Conservation (phyloP, 345 rosid species). For the Aquilaria yunnanensis region DNA sequence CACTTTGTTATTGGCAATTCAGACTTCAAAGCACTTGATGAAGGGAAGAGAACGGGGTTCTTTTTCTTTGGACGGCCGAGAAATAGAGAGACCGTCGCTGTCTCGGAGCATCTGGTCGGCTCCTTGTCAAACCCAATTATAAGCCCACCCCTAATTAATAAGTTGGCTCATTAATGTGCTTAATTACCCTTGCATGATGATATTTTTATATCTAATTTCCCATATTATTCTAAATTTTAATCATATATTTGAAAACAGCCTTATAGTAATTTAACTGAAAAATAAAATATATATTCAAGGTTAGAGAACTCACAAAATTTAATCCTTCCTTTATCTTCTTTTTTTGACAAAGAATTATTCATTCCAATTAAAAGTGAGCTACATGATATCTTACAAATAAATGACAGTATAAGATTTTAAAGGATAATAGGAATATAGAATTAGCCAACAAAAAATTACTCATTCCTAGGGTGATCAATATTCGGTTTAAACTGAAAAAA, state of each 20-base stretch:
- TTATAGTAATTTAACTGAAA: not conserved
- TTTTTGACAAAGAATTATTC: no score
- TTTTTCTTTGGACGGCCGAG: constrained; percentile 54
- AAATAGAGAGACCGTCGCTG: constrained; percentile 12
- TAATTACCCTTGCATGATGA: no score
- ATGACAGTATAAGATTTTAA: no score
- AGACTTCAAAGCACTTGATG: constrained; percentile 16
- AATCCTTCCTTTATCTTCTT: no score
- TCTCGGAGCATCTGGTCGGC: constrained; percentile 15
- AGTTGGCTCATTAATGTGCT: constrained; percentile 14
- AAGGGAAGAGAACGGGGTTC: not conserved
- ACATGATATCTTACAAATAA: no score
- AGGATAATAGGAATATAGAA: no score
- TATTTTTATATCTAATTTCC: no score
- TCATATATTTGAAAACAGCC: not conserved
- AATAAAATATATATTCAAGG: not conserved
- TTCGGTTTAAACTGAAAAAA: no score
- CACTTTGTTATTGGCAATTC: constrained; percentile 6
- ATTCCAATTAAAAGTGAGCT: no score
- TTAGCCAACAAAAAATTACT: no score
- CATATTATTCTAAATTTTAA: not conserved
- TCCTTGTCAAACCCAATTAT: constrained; percentile 18
- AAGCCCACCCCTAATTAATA: not conserved
- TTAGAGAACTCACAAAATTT: not conserved
- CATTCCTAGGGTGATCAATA: no score